These are phyloP conservation scores for Penicillium sp. DNA, from an alignment of 2,329 filamentous ascomycete genomes.

Conservation along the genomic window DNA sequence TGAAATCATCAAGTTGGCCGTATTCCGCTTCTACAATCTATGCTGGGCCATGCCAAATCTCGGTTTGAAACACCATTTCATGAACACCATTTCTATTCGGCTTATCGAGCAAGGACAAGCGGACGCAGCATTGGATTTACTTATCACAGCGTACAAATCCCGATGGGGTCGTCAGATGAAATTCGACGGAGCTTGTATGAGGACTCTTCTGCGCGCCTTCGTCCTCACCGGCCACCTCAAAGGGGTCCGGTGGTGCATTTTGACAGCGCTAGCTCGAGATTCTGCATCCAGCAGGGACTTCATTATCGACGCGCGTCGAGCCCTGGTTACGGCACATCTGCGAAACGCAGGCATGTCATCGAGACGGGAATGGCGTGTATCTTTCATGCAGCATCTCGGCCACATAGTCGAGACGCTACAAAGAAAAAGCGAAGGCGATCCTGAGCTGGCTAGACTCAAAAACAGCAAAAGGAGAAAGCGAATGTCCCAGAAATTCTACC, in stretches of 20 bases:
- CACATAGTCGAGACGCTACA: conserved; percentile 20
- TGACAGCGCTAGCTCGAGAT: conserved; percentile 32
- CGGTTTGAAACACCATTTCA: conserved; percentile 35
- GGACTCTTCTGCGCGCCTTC: conserved; percentile 36
- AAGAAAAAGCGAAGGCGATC: conserved; percentile 22
- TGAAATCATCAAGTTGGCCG: conserved; percentile 30
- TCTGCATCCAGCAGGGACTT: conserved; percentile 30
- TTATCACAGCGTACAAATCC: conserved; percentile 35
- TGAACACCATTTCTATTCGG: conserved; percentile 24
- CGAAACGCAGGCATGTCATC: background rate
- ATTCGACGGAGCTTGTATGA: conserved; percentile 36
- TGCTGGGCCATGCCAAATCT: conserved; percentile 29
- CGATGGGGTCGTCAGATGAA: conserved; percentile 28
- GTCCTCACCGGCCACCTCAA: conserved; percentile 24
- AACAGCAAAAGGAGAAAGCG: conserved; percentile 3
- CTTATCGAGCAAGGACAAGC: conserved; percentile 25
- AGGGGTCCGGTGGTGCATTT: conserved; percentile 40
- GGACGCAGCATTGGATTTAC: conserved; percentile 29
- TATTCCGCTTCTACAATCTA: conserved; percentile 38
- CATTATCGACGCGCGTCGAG: conserved; percentile 29
- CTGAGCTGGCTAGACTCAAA: conserved; percentile 1
- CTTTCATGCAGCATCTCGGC: conserved; percentile 20
- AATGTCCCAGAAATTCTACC: conserved; percentile 4
- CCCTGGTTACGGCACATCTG: conserved; percentile 18
- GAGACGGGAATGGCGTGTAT: background rate